Evolutionary conservation across 768 basidiomycete genomes (phyloP), one percentile per base, ranked within the genome.

Genomic region (Termitomyces sp.): DNA sequence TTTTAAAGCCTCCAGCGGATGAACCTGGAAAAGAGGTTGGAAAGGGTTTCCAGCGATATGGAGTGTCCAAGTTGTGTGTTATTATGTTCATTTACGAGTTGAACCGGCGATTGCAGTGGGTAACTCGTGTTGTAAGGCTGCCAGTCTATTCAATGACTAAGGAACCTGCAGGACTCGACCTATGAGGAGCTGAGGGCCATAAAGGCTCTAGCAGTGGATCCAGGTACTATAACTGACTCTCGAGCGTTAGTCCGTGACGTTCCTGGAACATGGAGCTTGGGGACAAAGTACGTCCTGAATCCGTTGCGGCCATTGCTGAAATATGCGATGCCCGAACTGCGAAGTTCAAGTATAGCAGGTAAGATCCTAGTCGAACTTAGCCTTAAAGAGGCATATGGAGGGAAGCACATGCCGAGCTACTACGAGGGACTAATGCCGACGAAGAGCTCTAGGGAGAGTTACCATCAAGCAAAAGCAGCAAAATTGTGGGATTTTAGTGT

Each of bases 11-110:
- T 40, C 1, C 10, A 3, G 15, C 25, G 9, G 57, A 59, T 49
- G 29, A 20, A 15, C 58, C 55, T n/a, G 36, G 57, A 31, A 40
- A 59, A 38, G 58, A 36, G 20, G 52, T 63, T 20, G 57, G 57
- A 5, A 56, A 59, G n/a, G 59, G 62, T 25, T 20, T 60, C 25
- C 53, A 63, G 53, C 51, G 62, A 7, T 58, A 57, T 37, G 63
- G 45, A 1, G 36, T 60, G 54, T 60, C 59, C 25, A 60, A 63
- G 43, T 49, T 60, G 31, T 63, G 57, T 49, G 34, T 60, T 31
- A 45, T 63, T 4, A 57, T 62, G 31, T 62, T 62, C 25, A 34
- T 40, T 6, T 43, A 60, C 20, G 54, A 63, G 50, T 37, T 63
- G 31, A 53, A 60, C 47, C 55, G 59, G 29, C 20, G 59, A 42